Conservation (phyloP, 1,284 basidiomycete genomes). For the Mycena citricolor region DNA sequence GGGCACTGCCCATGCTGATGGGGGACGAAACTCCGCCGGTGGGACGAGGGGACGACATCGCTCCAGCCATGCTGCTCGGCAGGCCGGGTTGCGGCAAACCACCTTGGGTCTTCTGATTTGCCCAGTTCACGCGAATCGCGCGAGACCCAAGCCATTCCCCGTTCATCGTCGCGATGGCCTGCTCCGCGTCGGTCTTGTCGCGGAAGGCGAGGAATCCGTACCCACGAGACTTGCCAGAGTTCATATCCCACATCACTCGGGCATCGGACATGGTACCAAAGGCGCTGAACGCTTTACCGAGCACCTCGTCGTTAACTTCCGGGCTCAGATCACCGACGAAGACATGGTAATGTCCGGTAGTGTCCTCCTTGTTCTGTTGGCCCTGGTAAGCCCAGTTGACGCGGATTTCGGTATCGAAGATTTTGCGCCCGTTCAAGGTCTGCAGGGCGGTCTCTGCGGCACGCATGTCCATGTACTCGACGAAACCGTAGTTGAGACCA, state of each 20-base stretch:
- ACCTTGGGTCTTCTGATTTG: slow-evolving; percentile 96
- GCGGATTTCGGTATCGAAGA: slow-evolving; percentile 96
- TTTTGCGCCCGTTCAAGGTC: slow-evolving; percentile 96
- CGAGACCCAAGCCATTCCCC: slow-evolving; percentile 98
- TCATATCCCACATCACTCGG: slow-evolving; percentile 99
- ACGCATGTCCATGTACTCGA: slow-evolving; percentile 96
- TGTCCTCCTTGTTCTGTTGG: slow-evolving; percentile 94
- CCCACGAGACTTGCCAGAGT: slow-evolving; percentile 94
- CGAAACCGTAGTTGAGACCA: slow-evolving; percentile 97
- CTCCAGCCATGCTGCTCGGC: slow-evolving; percentile 12
- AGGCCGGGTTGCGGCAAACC: slow-evolving; percentile 23
- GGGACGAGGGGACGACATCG: slow-evolving; percentile 42
- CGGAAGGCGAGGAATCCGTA: slow-evolving; percentile 94
- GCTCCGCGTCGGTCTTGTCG: slow-evolving; percentile 96
- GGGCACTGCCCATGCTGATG: slow-evolving; percentile 41
- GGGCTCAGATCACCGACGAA: slow-evolving; percentile 98
- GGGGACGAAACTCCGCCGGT: slow-evolving; percentile 46
- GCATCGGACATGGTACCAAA: slow-evolving; percentile 96
- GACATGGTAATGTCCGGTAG: slow-evolving; percentile 93
- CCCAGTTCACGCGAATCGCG: slow-evolving; percentile 99
- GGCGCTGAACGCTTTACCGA: slow-evolving; percentile 92
- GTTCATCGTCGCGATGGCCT: slow-evolving; percentile 98
- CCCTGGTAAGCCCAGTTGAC: slow-evolving; percentile 99
- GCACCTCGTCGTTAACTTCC: slow-evolving; percentile 97
- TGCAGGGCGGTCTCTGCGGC: slow-evolving; percentile 95